These are phyloP conservation scores for Cordyceps tenuipes DNA, from an alignment of 2,329 filamentous ascomycete species.

Conservation along the genomic window DNA sequence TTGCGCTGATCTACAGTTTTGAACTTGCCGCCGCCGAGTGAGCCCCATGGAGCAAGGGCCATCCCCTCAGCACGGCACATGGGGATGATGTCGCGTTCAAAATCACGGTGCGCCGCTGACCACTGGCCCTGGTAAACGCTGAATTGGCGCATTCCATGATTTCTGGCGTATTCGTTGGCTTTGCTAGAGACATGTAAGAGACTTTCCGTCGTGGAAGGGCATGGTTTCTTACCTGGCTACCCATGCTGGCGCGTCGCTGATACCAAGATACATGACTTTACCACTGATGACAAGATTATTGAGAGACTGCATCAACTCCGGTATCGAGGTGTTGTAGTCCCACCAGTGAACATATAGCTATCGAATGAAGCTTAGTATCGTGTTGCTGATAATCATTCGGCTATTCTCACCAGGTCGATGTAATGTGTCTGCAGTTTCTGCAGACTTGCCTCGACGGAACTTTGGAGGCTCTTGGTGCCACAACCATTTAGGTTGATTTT, in stretches of 20 bases:
- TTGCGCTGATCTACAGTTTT: constrained; percentile 30
- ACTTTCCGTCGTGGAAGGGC: background rate
- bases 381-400: background rate
- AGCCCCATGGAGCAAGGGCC: constrained; percentile 54
- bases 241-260: constrained; percentile 64
- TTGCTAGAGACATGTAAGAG: constrained; percentile 30
- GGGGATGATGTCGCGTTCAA: constrained; percentile 36
- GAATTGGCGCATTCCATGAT: constrained; percentile 63
- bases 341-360: constrained; percentile 57
- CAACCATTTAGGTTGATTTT: constrained; percentile 50
- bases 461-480: constrained; percentile 50
- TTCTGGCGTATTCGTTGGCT: constrained; percentile 60
- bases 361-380: constrained; percentile 24
- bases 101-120: constrained; percentile 31
- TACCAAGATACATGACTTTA: constrained; percentile 58
- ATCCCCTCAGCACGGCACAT: constrained; percentile 35
- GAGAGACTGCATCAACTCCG: constrained; percentile 57
- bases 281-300: constrained; percentile 51
- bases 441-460: constrained; percentile 47
- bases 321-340: constrained; percentile 50
- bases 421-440: constrained; percentile 58
- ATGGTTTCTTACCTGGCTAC: constrained; percentile 37
- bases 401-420: constrained; percentile 48
- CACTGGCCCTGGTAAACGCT: constrained; percentile 38
- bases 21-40: constrained; percentile 41